Evolutionary conservation across 352 stramenopile genomes (phyloP).

Genomic region (Aphanomyces euteiches): DNA sequence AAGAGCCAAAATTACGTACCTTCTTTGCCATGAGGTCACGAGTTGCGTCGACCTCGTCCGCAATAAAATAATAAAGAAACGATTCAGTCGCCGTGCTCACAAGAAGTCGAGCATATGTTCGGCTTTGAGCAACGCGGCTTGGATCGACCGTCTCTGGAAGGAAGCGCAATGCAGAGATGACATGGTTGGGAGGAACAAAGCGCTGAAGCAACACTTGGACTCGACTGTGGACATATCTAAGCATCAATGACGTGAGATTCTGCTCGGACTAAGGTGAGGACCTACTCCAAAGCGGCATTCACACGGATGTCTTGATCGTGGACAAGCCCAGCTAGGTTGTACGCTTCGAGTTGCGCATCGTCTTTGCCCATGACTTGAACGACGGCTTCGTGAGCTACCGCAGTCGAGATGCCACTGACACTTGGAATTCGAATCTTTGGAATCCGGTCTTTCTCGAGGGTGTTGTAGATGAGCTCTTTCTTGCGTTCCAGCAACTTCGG

Average conservation of each 20-base stretch:
- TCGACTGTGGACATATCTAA: conserved; percentile 34
- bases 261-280: conserved; percentile 40
- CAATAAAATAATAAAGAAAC: conserved; percentile 83
- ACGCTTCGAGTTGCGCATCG: conserved; percentile 69
- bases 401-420: not conserved
- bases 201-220: conserved; percentile 68
- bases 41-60: conserved; percentile 59
- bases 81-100: conserved; percentile 58
- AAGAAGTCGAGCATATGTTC: conserved; percentile 72
- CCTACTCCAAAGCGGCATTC: conserved; percentile 77
- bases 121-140: conserved; percentile 60
- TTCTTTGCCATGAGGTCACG: conserved; percentile 78
- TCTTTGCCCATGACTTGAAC: conserved; percentile 51
- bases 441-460: conserved; percentile 41
- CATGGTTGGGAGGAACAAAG: conserved; percentile 71
- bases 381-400: not conserved
- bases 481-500: conserved; percentile 34
- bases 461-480: conserved; percentile 62
- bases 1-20: conserved; percentile 38
- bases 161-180: conserved; percentile 63
- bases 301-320: conserved; percentile 74
- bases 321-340: conserved; percentile 65
- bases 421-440: conserved; percentile 17
- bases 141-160: conserved; percentile 82
- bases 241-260: not conserved